These are phyloP conservation scores for Syzygium jambos DNA, from an alignment of 345 rosid genomes.

Conservation along the genomic window DNA sequence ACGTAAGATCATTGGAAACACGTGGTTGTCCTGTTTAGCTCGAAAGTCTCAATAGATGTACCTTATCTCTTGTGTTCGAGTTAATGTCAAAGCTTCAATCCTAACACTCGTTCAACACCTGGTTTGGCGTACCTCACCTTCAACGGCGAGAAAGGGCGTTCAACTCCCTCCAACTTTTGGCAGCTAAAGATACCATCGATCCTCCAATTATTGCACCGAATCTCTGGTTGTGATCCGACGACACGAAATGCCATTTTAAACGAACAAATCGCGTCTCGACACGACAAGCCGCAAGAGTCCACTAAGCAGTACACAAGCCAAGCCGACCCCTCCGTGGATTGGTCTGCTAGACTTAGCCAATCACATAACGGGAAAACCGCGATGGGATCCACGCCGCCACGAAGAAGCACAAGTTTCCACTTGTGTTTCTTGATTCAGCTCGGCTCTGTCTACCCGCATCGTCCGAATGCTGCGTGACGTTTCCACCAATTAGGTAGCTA, in stretches of 20 bases:
- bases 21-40: too few relatives aligned
- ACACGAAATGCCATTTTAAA: accelerated
- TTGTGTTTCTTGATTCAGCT: too few relatives aligned
- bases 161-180: neutral
- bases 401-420: too few relatives aligned
- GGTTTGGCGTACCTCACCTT: neutral
- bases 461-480: neutral
- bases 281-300: neutral
- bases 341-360: too few relatives aligned
- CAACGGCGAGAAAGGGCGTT: neutral
- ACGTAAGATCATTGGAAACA: too few relatives aligned
- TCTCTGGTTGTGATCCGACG: neutral
- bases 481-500: neutral
- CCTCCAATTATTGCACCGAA: neutral
- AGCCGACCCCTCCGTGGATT: neutral
- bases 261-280: neutral
- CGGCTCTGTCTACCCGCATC: too few relatives aligned
- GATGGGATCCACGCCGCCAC: too few relatives aligned
- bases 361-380: too few relatives aligned
- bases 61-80: neutral
- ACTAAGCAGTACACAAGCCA: too few relatives aligned
- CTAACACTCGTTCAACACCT: neutral
- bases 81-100: neutral
- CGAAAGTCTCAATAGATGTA: too few relatives aligned
- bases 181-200: too few relatives aligned